phyloP scores from a whole-genome alignment of 2,329 filamentous ascomycete species.

The Venturia oleaginea region DNA sequence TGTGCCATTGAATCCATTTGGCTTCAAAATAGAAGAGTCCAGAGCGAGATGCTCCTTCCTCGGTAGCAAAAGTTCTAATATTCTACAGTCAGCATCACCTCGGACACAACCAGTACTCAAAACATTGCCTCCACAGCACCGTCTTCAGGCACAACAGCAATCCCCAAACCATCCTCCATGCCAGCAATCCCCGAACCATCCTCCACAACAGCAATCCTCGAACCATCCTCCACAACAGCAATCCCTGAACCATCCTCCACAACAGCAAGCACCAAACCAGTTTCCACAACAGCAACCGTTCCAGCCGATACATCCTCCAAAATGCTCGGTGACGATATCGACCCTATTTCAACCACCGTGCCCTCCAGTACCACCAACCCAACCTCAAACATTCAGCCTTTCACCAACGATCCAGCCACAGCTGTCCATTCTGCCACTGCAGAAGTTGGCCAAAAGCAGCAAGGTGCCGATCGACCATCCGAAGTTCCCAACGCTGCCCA shows the following conservation, averaged over 20 bases:
- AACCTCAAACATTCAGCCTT: not conserved
- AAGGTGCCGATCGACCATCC: slow-evolving; percentile 27
- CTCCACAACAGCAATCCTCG: not conserved
- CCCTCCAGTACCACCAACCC: slow-evolving; percentile 17
- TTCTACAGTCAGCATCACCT: not conserved
- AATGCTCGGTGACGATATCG: not conserved
- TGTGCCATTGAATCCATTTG: no score
- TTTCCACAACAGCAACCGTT: no score
- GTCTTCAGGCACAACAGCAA: slow-evolving; percentile 13
- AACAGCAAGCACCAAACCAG: not conserved
- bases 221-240: not conserved
- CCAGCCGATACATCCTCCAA: not conserved
- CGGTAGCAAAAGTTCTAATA: slow-evolving; percentile 6
- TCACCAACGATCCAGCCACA: not conserved
- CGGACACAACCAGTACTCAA: not conserved
- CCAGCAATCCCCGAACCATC: not conserved
- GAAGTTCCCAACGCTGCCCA: slow-evolving; percentile 28
- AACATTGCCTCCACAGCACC: not conserved
- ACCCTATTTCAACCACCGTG: not conserved
- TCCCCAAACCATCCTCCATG: not conserved
- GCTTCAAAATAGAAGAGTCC: no score
- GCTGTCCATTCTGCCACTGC: slow-evolving; percentile 14
- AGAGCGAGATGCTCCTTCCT: not conserved
- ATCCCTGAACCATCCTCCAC: not conserved
- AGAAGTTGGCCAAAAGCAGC: slow-evolving; percentile 24